Conservation (phyloP, 139 green algal species). For the Mesotaenium endlicherianum region DNA sequence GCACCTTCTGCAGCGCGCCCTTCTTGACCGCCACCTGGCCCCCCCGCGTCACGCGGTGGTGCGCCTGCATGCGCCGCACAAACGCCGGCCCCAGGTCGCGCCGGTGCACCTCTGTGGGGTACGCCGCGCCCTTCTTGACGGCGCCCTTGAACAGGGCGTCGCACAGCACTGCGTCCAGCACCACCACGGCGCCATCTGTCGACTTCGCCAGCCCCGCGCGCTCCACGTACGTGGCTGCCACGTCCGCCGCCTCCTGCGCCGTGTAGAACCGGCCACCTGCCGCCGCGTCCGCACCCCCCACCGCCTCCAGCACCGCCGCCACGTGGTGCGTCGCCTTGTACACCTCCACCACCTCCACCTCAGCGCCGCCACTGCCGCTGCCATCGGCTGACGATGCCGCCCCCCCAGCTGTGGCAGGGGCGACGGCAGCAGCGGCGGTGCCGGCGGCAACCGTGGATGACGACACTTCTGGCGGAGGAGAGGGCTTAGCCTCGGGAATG, state of each 20-base stretch:
- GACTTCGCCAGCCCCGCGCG: conserved; percentile 14
- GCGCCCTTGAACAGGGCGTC: conserved; percentile 49
- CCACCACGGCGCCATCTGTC: conserved; percentile 10
- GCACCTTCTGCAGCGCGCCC: conserved; percentile 31
- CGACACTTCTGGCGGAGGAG: not conserved
- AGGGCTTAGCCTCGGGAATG: conserved; percentile 1
- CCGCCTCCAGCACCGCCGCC: conserved; percentile 28
- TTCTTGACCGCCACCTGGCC: conserved; percentile 28
- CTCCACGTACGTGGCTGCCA: conserved; percentile 19
- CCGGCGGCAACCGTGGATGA: too few species aligned
- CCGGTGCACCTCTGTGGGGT: conserved; percentile 38
- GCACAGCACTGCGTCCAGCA: conserved; percentile 40
- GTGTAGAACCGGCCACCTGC: conserved; percentile 22
- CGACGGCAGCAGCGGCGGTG: not conserved
- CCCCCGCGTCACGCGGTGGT: conserved; percentile 43
- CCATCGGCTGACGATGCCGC: not conserved
- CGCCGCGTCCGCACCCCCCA: conserved; percentile 3
- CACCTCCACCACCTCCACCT: conserved; percentile 42
- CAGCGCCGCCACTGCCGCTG: not conserved
- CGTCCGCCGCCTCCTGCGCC: not conserved
- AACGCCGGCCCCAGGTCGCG: conserved; percentile 19
- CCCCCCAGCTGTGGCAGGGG: too few species aligned
- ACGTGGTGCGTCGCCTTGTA: conserved; percentile 28
- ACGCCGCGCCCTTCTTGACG: conserved; percentile 44
- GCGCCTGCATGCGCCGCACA: conserved; percentile 38